Evolutionary conservation across 179 eudicot genomes (phyloP).

Genomic region (Vitellaria paradoxa): DNA sequence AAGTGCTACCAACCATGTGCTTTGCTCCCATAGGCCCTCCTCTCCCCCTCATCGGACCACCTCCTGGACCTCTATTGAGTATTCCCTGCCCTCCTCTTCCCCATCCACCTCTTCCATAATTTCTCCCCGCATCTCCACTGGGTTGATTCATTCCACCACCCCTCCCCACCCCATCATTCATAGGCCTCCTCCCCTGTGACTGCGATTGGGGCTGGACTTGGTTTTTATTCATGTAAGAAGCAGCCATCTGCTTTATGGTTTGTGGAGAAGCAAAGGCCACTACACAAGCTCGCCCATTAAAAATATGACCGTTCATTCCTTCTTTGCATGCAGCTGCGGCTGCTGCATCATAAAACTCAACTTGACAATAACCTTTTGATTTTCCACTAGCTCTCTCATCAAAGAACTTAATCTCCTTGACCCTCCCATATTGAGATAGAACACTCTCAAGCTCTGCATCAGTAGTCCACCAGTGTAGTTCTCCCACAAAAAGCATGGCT

Average conservation of each 20-base stretch:
- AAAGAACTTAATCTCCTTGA: constrained; percentile 80
- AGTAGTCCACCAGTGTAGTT: constrained; percentile 97
- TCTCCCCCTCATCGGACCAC: constrained; percentile 79
- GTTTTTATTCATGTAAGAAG: constrained; percentile 59
- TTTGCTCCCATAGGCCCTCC: constrained; percentile 62
- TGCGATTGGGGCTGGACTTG: constrained; percentile 61
- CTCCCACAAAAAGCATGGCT: constrained; percentile 62
- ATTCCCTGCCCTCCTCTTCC: constrained; percentile 77
- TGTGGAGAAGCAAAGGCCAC: constrained; percentile 82
- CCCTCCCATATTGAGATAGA: constrained; percentile 70
- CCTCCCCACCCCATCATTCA: constrained; percentile 59
- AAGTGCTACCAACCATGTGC: constrained; percentile 54
- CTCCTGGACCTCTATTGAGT: constrained; percentile 67
- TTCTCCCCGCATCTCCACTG: constrained; percentile 64
- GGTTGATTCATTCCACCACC: constrained; percentile 70
- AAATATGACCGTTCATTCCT: constrained; percentile 76
- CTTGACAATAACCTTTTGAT: constrained; percentile 91
- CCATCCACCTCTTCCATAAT: constrained; percentile 69
- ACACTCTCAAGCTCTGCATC: constrained; percentile 79
- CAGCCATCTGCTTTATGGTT: constrained; percentile 74
- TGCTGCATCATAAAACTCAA: constrained; percentile 71
- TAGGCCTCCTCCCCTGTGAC: constrained; percentile 56
- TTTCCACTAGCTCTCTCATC: constrained; percentile 95
- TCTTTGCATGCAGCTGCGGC: constrained; percentile 82
- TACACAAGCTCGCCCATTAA: constrained; percentile 84